Conservation (phyloP, 192 early-diverging fungal species). For the Coemansia sp. region DNA sequence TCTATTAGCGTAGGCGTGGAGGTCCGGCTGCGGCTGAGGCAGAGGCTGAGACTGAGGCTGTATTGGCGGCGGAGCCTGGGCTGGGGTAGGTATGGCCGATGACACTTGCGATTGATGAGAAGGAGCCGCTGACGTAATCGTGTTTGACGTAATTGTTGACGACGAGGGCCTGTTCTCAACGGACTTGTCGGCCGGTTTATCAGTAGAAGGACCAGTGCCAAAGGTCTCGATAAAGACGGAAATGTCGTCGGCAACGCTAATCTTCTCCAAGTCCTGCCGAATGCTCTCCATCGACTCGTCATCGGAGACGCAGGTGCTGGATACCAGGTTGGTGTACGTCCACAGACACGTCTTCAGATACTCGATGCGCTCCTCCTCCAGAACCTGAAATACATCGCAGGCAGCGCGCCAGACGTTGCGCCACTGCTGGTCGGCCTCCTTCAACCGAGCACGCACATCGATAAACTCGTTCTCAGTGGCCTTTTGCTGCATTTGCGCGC, state of each 20-base stretch:
- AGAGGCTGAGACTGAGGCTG: neutral
- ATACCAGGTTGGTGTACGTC: slow-evolving; percentile 74
- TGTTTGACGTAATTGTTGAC: neutral
- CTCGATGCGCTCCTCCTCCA: slow-evolving; percentile 77
- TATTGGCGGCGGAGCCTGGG: neutral
- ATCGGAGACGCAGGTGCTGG: slow-evolving; percentile 68
- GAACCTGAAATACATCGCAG: slow-evolving; percentile 52
- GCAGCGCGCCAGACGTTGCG: slow-evolving; percentile 50
- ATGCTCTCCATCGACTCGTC: slow-evolving; percentile 79
- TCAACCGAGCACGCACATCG: slow-evolving; percentile 31
- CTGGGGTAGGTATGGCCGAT: slow-evolving; percentile 25
- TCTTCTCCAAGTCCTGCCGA: slow-evolving; percentile 65
- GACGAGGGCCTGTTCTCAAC: neutral
- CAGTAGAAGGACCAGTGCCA: slow-evolving; percentile 60
- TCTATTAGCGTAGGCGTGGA: neutral
- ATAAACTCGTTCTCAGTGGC: slow-evolving; percentile 51
- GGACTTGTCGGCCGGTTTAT: slow-evolving; percentile 8
- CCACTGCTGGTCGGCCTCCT: slow-evolving; percentile 55
- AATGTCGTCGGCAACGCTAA: slow-evolving; percentile 67
- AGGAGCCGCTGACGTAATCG: slow-evolving; percentile 2
- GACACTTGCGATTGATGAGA: neutral
- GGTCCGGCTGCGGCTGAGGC: neutral
- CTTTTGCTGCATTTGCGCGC: slow-evolving; percentile 39
- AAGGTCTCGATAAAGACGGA: slow-evolving; percentile 62
- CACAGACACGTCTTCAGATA: slow-evolving; percentile 68